Conservation (phyloP, 257 asterid genomes). For the Mitragyna speciosa region DNA sequence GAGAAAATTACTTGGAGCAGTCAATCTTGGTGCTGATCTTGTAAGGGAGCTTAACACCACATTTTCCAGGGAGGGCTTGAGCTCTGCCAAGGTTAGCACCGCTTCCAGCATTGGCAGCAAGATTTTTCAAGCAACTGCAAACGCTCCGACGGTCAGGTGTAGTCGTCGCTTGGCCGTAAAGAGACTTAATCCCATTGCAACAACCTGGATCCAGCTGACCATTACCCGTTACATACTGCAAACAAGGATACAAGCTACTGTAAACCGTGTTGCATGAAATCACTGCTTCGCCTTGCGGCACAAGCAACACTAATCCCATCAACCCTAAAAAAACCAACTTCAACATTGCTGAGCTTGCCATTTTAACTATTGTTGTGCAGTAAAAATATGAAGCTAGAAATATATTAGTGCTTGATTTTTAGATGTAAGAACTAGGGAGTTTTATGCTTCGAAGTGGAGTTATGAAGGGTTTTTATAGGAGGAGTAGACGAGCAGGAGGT, state of each 20-base stretch:
- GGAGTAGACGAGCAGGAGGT: not conserved
- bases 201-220: constrained; percentile 3
- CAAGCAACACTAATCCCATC: not conserved
- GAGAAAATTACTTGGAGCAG: constrained; percentile 24
- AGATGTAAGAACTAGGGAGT: not conserved
- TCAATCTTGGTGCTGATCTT: constrained; percentile 25
- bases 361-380: not conserved
- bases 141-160: constrained; percentile 25
- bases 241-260: constrained; percentile 18
- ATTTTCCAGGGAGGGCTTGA: constrained; percentile 20
- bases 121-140: constrained; percentile 30
- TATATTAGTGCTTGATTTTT: not conserved
- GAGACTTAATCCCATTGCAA: constrained; percentile 23
- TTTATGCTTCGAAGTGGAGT: not conserved
- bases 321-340: constrained; percentile 13
- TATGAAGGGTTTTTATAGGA: not conserved
- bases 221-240: constrained; percentile 10
- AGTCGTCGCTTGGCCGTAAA: constrained; percentile 6
- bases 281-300: constrained; percentile 21
- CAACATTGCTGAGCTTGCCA: constrained; percentile 9
- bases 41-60: constrained; percentile 33
- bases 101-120: not conserved
- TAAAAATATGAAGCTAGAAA: not conserved
- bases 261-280: constrained; percentile 13
- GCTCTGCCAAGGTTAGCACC: constrained; percentile 1